Evolutionary conservation across 2,329 filamentous ascomycete genomes (phyloP), one percentile per base, ranked within the genome.

Genomic region (Colletotrichum sp.): DNA sequence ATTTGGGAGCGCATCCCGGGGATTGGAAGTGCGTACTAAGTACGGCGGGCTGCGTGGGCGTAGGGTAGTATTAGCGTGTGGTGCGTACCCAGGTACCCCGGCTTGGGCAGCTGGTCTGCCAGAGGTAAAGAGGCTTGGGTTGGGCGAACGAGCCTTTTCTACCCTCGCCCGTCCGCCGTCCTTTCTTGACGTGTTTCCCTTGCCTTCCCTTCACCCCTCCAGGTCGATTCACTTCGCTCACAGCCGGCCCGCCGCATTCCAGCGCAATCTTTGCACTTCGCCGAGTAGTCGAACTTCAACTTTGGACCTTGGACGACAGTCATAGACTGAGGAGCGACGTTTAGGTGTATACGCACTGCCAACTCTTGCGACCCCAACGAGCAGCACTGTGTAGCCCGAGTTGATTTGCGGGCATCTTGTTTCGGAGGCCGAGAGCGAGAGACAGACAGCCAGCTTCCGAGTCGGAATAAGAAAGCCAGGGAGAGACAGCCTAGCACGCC

Each of bases 71-170:
- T 70, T 75, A 75, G 60, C 52, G 72, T 49, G 70, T 36, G 18
- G 9, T 32, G 13, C n/a, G 59, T 73, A 65, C 74, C 74, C 65
- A 73, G 57, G 74, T 36, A 69, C 74, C 74, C 52, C 59, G 69
- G 62, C 21, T 69, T 69, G 68, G 68, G 68, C 66, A 32, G 55
- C 32, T 52, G 44, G 44, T 52, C 44, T 52, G 44, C 44, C 64
- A 67, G 39, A 73, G 39, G 60, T 60, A 71, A 28, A 67, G 62
- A 34, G 62, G 65, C n/a, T 73, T 66, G 63, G 60, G 69, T 69
- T 76, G 60, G 69, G 76, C 76, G 68, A 72, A 72, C 30, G 72
- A 69, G 66, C 73, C 76, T 76, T 77, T 75, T 76, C 68, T 76
- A 77, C 76, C 73, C 73, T 75, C 75, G 72, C 66, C 71, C 66